These are phyloP conservation scores for Elsinoe necatrix DNA, from an alignment of 2,329 filamentous ascomycete genomes.

Conservation along the genomic window DNA sequence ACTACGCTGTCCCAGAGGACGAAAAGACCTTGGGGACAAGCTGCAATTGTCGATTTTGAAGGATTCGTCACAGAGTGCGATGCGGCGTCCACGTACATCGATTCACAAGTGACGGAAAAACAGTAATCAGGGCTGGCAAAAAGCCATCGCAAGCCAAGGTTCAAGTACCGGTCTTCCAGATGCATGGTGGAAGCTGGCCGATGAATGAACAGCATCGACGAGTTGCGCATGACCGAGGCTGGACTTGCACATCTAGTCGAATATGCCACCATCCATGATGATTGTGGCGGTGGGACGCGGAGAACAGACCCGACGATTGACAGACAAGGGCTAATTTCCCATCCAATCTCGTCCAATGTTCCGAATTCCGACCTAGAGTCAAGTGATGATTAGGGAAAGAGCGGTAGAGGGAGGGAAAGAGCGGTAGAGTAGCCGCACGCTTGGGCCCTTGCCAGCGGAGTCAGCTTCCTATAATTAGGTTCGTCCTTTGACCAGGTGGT, in stretches of 20 bases:
- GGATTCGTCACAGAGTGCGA: not conserved
- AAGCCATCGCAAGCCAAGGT: not conserved
- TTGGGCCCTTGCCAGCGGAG: not conserved
- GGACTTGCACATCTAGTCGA: not conserved
- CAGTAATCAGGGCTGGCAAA: not conserved
- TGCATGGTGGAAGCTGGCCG: not conserved
- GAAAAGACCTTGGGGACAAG: not conserved
- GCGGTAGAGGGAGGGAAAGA: not conserved
- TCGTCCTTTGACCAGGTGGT: not conserved
- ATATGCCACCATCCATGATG: not conserved
- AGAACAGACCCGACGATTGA: not conserved
- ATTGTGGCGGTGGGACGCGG: constrained; percentile 1
- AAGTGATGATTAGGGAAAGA: not conserved
- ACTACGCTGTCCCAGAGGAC: not conserved
- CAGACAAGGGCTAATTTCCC: constrained; percentile 3
- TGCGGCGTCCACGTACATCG: not conserved
- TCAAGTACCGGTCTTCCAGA: constrained; percentile 4
- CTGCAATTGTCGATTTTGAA: not conserved
- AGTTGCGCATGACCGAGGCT: not conserved
- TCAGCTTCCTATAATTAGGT: constrained; percentile 1
- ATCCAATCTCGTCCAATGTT: not conserved
- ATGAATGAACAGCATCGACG: not conserved
- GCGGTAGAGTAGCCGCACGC: constrained; percentile 8
- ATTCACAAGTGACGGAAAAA: not conserved
- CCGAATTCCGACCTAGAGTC: constrained; percentile 7